A percentile compares a stretch with the other conserved stretches of the same genome.
phyloP scores from a whole-genome alignment of 2,329 filamentous ascomycete genomes.

The Xylariaceae sp. region DNA sequence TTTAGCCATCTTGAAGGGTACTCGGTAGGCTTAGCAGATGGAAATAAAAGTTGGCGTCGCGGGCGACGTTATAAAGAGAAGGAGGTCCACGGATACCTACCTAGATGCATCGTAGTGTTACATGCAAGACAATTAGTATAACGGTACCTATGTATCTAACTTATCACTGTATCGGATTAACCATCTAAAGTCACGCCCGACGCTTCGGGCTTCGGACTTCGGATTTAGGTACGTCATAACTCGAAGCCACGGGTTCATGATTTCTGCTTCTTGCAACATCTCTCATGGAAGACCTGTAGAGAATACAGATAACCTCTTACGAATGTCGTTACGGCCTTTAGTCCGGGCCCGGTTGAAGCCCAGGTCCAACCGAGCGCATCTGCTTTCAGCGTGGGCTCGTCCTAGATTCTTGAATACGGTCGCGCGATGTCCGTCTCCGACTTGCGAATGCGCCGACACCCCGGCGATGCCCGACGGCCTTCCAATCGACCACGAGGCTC shows the following conservation, averaged over 20 bases:
- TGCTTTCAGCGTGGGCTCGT: not conserved
- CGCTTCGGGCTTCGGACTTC: no score
- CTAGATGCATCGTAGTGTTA: no score
- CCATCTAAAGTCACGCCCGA: no score
- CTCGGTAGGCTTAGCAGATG: no score
- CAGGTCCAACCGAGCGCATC: not conserved
- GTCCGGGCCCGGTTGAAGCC: slow-evolving; percentile 12
- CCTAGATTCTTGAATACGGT: slow-evolving; percentile 36
- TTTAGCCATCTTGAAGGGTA: slow-evolving; percentile 21
- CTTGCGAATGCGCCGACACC: slow-evolving; percentile 68
- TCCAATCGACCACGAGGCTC: slow-evolving; percentile 67
- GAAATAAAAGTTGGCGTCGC: no score
- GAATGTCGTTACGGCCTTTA: slow-evolving; percentile 27
- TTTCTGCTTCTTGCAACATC: not conserved
- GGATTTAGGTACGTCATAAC: slow-evolving; percentile 17
- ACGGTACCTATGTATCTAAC: not conserved
- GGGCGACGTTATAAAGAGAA: no score
- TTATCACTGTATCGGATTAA: not conserved
- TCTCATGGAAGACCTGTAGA: not conserved
- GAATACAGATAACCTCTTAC: not conserved
- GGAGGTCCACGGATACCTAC: no score
- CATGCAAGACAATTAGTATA: no score
- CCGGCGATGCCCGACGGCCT: slow-evolving; percentile 62
- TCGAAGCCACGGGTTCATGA: slow-evolving; percentile 11
- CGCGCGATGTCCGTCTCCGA: slow-evolving; percentile 65